A percentile compares a stretch with the other conserved stretches of the same genome.
phyloP scores from a whole-genome alignment of 83 land plant genomes.

The Picea abies region DNA sequence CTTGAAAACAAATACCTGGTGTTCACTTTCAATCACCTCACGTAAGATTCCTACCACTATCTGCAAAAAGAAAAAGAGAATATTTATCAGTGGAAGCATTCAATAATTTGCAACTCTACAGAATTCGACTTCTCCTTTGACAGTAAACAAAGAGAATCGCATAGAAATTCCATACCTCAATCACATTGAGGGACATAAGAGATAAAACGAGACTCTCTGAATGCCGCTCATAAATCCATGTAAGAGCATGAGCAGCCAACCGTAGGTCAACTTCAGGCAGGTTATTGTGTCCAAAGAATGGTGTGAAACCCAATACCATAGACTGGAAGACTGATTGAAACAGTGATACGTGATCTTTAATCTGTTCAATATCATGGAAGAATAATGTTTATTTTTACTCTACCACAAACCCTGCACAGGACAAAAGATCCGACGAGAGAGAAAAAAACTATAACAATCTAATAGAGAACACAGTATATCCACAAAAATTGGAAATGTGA shows the following conservation, averaged over 20 bases:
- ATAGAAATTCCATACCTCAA: conserved; percentile 35
- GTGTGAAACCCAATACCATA: conserved; percentile 56
- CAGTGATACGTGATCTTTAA: conserved; percentile 35
- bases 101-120: not conserved
- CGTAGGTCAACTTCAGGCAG: conserved; percentile 52
- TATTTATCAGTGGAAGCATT: too few relatives aligned
- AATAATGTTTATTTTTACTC: not conserved
- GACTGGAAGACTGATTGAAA: conserved; percentile 57
- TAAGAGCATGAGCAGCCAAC: conserved; percentile 45
- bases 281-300: conserved; percentile 50
- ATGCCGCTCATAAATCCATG: conserved; percentile 52
- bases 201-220: conserved; percentile 30
- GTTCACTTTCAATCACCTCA: conserved; percentile 49
- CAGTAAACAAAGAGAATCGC: not conserved
- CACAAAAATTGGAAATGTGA: not conserved
- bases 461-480: not conserved
- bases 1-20: conserved; percentile 58
- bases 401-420: too few relatives aligned
- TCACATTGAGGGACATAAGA: conserved; percentile 38
- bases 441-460: not conserved
- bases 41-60: conserved; percentile 54
- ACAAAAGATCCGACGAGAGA: too few relatives aligned
- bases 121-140: not conserved
- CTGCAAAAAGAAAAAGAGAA: conserved; percentile 25
- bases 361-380: conserved; percentile 19